Evolutionary conservation across 768 basidiomycete genomes (phyloP).

Genomic region (Serendipita sp.): DNA sequence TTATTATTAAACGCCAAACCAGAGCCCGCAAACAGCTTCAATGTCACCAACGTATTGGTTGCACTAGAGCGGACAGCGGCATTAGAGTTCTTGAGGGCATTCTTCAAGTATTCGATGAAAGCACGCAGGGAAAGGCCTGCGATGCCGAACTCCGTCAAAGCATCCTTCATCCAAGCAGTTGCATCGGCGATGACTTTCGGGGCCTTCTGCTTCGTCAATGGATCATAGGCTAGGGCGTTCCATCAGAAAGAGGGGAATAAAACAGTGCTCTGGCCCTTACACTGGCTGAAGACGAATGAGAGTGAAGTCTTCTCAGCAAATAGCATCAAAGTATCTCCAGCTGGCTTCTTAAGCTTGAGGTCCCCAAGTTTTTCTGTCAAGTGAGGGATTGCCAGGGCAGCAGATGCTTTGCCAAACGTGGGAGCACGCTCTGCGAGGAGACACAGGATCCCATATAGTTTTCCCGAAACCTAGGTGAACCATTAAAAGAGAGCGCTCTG

Average conservation of each 20-base stretch:
- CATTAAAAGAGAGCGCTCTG: constrained; percentile 3
- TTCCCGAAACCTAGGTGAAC: constrained; percentile 60
- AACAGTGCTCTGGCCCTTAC: constrained; percentile 23
- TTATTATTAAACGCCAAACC: constrained; percentile 32
- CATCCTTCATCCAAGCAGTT: constrained; percentile 71
- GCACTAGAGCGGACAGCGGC: constrained; percentile 85
- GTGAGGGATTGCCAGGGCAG: constrained; percentile 65
- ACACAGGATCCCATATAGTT: constrained; percentile 64
- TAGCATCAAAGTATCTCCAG: constrained; percentile 64
- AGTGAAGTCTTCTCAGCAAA: constrained; percentile 89
- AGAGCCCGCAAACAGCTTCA: constrained; percentile 80
- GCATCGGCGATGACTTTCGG: constrained; percentile 93
- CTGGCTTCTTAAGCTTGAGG: constrained; percentile 89
- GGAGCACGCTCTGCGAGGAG: constrained; percentile 63
- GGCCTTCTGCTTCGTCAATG: constrained; percentile 87
- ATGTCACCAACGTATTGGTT: constrained; percentile 79
- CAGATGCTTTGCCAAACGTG: constrained; percentile 70
- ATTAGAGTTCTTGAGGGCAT: constrained; percentile 79
- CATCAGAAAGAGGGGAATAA: neutral
- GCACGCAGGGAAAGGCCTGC: constrained; percentile 65
- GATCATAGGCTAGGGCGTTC: constrained; percentile 59
- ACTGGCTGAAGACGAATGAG: constrained; percentile 86
- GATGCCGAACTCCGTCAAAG: constrained; percentile 81
- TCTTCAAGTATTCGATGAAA: constrained; percentile 84
- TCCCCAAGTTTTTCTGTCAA: constrained; percentile 92